phyloP scores from a whole-genome alignment of 108 stramenopile genomes.

The Cyclotella baltica region DNA sequence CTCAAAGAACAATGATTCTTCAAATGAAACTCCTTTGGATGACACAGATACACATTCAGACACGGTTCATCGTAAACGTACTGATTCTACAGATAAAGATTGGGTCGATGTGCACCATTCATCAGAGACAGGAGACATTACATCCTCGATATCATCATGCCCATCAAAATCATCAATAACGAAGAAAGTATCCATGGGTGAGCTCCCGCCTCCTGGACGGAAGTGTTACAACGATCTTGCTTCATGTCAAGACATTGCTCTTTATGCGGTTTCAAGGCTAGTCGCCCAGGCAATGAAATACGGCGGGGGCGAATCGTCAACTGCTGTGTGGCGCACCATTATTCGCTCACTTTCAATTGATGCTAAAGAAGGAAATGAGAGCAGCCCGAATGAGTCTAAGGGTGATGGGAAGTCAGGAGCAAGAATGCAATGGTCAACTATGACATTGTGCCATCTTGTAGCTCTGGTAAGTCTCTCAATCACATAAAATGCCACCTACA shows the following conservation, averaged over 20 bases:
- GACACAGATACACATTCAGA: conserved; percentile 11
- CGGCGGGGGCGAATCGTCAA: conserved; percentile 85
- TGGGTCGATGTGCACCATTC: conserved; percentile 52
- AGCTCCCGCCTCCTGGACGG: conserved; percentile 17
- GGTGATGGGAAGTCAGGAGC: not conserved
- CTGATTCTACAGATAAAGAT: conserved; percentile 53
- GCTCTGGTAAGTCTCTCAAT: conserved; percentile 28
- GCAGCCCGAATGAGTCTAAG: not conserved
- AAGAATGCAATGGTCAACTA: conserved; percentile 23
- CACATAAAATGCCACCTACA: no score
- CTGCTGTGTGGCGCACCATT: conserved; percentile 70
- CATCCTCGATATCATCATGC: not conserved
- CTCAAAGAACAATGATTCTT: not conserved
- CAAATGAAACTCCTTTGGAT: not conserved
- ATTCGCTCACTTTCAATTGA: conserved; percentile 45
- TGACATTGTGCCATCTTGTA: conserved; percentile 71
- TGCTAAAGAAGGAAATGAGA: conserved; percentile 11
- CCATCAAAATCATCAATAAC: not conserved
- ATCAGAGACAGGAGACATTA: no score
- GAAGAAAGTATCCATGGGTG: not conserved
- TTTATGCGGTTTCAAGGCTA: conserved; percentile 68
- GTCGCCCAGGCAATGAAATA: conserved; percentile 78
- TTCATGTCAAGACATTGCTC: conserved; percentile 68
- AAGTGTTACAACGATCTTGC: conserved; percentile 39
- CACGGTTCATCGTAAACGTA: conserved; percentile 21